Evolutionary conservation across 108 stramenopile species (phyloP), one percentile per base, ranked within the genome.

Genomic region (Mayamaea pseudoterrestris): DNA sequence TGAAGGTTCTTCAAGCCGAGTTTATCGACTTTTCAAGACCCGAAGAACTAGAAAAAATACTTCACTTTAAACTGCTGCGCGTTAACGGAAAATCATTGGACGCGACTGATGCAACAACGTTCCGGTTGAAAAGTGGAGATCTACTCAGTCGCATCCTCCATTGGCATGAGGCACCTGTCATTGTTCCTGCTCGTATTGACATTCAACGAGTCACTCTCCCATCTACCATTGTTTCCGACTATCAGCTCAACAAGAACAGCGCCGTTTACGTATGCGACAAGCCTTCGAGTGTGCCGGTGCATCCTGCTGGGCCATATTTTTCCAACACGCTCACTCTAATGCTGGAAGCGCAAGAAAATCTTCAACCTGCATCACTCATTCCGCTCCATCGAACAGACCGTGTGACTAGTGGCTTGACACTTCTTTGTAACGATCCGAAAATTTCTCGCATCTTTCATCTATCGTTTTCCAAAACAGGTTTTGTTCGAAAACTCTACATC

Each of bases 311-410:
- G 28, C 83, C 83, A 11, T 90, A 78, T 47, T 51, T 80, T 11
- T 58, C 78, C 7, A 90, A 90, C 51, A 64, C 79, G 1, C 52
- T 90, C 11, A 75, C 81, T 13, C 52, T 78, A 18, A 67, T 86
- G 71, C 66, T 85, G 6, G 79, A 90, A 57, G 83, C 69, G 1
- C 80, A 86, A 56, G 79, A 80, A 37, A 58, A 65, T 16, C 43
- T 80, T 18, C 41, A 26, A n/a, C 69, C 69, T 2, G 70, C 56
- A 53, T 58, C 77, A n/a, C 49, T 90, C 18, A 62, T 65, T 21
- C 83, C 89, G 30, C 74, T 79, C 41, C 89, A 90, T 44, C 53
- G 89, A 11, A 73, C 81, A 25, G 89, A 90, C 61, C 74, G 87
- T 17, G 71, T 57, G 21, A 89, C 87, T 16, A 77, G 75, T 46